Base-by-base conservation (phyloP, 2,329 filamentous ascomycete genomes). In the Cladosporium halotolerans region DNA sequence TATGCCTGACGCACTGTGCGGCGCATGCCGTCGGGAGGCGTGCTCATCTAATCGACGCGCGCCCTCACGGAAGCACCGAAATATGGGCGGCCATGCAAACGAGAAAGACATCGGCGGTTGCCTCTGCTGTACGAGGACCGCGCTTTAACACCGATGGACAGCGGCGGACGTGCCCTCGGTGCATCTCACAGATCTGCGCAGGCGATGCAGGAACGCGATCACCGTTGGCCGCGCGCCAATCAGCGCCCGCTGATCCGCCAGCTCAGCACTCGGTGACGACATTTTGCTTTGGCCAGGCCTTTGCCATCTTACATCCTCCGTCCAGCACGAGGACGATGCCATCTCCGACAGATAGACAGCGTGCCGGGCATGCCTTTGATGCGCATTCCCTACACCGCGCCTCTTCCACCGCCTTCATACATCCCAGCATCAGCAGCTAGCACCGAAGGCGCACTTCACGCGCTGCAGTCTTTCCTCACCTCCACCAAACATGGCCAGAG, bases 351-450 rank as follows among this genome's bases (percentile, higher is more conserved):
- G 31, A 23, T 4, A 42, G 40, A 50, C 23, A 36, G 38, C 19
- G 47, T 36, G 47, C 47, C 47, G 40, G 47, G 47, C 23, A 50
- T 50, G 47, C 28, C 38, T 33, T 43, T 89, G 55, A 85, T 96
- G 74, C 85, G 90, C 61, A 95, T 97, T 63, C 92, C 92, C 55
- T 97, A 92, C 69, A 96, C 89, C 66, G 84, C 88, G 60, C 84
- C 88, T 40, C 79, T 96, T 52, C 83, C 91, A 19, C 75, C 84
- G 23, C 87, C 91, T 3, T 80, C 78, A 49, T 84, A 93, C 66
- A 79, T 89, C 56, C 93, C 93, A 3, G 70, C 78, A 45, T 82
- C 80, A 56, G 91, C 92, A 46, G 78, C 76, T 44, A 86, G 86
- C 1, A 68, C 87, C 38, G 69, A 79, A 5, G 88, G 88, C 23